Evolutionary conservation across 768 basidiomycete species (phyloP).

Genomic region (Saitozyma sp.): DNA sequence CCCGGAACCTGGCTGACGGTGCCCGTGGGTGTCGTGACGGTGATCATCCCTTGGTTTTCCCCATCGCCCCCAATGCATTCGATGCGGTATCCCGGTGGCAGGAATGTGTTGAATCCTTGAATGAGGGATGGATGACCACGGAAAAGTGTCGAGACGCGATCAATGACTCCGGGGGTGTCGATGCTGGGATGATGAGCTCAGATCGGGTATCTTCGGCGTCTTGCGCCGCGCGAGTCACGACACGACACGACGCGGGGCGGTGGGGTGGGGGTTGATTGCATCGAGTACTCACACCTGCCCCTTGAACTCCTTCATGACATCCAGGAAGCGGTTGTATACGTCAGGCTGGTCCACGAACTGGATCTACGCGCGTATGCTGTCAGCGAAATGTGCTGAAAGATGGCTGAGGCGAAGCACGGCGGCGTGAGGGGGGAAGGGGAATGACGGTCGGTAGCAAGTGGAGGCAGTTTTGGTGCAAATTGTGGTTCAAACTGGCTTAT

Average conservation of each 20-base stretch:
- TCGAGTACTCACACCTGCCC: slow-evolving; percentile 62
- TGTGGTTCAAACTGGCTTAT: not conserved
- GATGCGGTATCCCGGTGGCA: slow-evolving; percentile 91
- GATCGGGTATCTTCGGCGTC: not conserved
- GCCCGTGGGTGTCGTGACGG: slow-evolving; percentile 49
- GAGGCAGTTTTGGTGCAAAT: no score
- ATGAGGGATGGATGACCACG: slow-evolving; percentile 85
- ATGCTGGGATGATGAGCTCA: slow-evolving; percentile 61
- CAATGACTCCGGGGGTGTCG: slow-evolving; percentile 96
- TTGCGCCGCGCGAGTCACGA: not conserved
- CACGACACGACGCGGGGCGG: not conserved
- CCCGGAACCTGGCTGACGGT: slow-evolving; percentile 50
- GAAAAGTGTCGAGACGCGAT: slow-evolving; percentile 90
- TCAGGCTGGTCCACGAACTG: slow-evolving; percentile 87
- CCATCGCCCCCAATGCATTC: slow-evolving; percentile 57
- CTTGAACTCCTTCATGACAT: slow-evolving; percentile 99
- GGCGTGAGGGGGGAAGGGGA: not conserved
- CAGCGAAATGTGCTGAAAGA: not conserved
- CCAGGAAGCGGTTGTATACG: slow-evolving; percentile 89
- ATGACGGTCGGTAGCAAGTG: not conserved
- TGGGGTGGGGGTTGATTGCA: not conserved
- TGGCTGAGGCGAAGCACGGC: not conserved
- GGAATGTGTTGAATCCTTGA: slow-evolving; percentile 97
- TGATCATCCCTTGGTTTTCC: slow-evolving; percentile 44
- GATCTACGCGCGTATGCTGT: slow-evolving; percentile 46